phyloP scores from a whole-genome alignment of 306 rosid genomes.

The Casuarina glauca region DNA sequence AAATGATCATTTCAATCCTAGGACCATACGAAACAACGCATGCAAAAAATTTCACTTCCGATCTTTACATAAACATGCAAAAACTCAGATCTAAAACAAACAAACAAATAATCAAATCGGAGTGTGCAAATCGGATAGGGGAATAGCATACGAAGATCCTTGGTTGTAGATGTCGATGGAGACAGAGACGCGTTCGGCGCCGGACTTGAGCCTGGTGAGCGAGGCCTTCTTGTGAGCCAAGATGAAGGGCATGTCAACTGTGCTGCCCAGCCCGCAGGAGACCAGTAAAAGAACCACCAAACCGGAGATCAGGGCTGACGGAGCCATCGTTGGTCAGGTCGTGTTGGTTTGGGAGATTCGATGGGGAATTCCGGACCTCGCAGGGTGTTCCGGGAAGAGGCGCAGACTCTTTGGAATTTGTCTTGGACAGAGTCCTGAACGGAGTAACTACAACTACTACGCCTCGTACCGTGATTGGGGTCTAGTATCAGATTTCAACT shows the following conservation, averaged over 20 bases:
- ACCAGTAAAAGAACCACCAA: conserved; percentile 47
- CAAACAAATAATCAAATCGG: conserved; percentile 17
- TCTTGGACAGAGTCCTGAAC: background rate
- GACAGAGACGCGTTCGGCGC: conserved; percentile 83
- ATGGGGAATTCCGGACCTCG: background rate
- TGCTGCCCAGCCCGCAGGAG: conserved; percentile 49
- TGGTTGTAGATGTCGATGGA: conserved; percentile 93
- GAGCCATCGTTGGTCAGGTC: conserved; percentile 48
- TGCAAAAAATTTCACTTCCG: conserved; percentile 27
- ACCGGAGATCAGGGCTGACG: conserved; percentile 33
- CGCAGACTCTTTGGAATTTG: background rate
- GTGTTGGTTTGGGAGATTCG: background rate
- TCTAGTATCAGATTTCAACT: background rate
- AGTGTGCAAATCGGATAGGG: background rate
- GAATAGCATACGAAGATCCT: conserved; percentile 74
- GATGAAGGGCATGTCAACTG: conserved; percentile 78
- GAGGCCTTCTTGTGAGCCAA: conserved; percentile 94
- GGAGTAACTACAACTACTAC: background rate
- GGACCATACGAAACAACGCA: conserved; percentile 35
- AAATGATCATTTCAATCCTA: background rate
- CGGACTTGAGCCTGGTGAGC: conserved; percentile 85
- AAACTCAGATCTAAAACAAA: conserved; percentile 18
- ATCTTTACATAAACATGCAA: conserved; percentile 34
- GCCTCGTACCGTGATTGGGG: background rate
- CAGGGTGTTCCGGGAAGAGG: background rate